Conservation (phyloP, 2,329 filamentous ascomycete species). For the Trichophyton benhamiae region DNA sequence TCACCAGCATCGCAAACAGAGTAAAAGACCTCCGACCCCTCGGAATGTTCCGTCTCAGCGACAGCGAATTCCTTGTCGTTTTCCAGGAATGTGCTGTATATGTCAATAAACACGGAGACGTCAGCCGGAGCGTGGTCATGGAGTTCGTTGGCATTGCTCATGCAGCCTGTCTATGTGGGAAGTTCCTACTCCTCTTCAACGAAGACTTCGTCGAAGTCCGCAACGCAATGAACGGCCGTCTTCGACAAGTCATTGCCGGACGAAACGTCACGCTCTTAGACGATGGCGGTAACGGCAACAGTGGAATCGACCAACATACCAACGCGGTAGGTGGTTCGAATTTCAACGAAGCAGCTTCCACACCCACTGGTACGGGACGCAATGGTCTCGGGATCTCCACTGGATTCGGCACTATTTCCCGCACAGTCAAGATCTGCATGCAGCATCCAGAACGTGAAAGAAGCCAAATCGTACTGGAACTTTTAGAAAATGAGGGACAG, state of each 20-base stretch:
- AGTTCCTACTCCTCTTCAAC: constrained; percentile 87
- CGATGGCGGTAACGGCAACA: constrained; percentile 55
- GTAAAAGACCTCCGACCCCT: constrained; percentile 74
- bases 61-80: constrained; percentile 81
- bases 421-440: constrained; percentile 89
- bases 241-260: constrained; percentile 89
- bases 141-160: constrained; percentile 94
- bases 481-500: constrained; percentile 83
- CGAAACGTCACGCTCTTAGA: constrained; percentile 83
- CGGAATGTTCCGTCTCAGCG: constrained; percentile 91
- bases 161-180: constrained; percentile 75
- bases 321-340: constrained; percentile 20
- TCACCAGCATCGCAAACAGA: constrained; percentile 71
- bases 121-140: constrained; percentile 89
- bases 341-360: constrained; percentile 15
- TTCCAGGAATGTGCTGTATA: constrained; percentile 97
- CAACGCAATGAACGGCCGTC: constrained; percentile 86
- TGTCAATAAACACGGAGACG: constrained; percentile 94
- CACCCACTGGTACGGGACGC: constrained; percentile 18
- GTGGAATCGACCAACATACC: constrained; percentile 27
- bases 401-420: constrained; percentile 32
- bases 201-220: constrained; percentile 94
- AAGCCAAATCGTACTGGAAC: constrained; percentile 78
- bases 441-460: constrained; percentile 78
- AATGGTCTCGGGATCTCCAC: constrained; percentile 26